Evolutionary conservation across 371 early-diverging fungal species (phyloP), one percentile per base, ranked within the genome.

Genomic region (Gilbertella persicaria): DNA sequence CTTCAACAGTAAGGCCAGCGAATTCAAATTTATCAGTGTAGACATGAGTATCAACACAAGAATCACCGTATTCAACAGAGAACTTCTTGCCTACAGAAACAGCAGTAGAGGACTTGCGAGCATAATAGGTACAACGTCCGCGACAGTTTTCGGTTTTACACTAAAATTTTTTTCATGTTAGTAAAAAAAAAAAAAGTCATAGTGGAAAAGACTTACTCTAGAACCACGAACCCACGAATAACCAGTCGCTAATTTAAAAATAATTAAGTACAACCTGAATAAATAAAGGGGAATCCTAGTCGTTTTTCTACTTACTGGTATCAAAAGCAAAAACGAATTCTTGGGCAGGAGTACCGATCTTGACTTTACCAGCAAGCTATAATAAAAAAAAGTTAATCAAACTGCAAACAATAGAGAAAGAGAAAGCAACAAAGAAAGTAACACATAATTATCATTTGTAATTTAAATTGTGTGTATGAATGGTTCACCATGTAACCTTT

Each of bases 171-270:
- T 28, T 9, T 28, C 9, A 28, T 28, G 28, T 9, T 28, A 5
- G 28, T 21, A 47, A 41, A 48, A 19, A 20, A 45, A 28, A 38
- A 55, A 43, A 28, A 21, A 60, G 45, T 21, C 19, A 48, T 49
- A 12, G 35, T 43, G 29, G 33, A 42, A 43, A 50, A 41, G 45
- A 54, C 53, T 52, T 62, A 71, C 71, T 52, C 62, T 66, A 38
- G 69, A 69, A 37, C 78, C 78, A 52, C 78, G 78, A 46, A 77
- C 67, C 78, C 78, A 77, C 43, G 73, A 71, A 63, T 63, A 77
- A 37, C 78, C 78, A 25, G 64, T 67, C 41, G 71, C 72, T 69
- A 66, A 44, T 60, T 60, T 40, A 58, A 50, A 64, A 54, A 42
- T 29, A 55, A 54, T 48, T 54, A 50, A 49, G 53, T 53, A 62